phyloP scores from a whole-genome alignment of 2,329 filamentous ascomycete species.

The Talaromyces atroroseus region DNA sequence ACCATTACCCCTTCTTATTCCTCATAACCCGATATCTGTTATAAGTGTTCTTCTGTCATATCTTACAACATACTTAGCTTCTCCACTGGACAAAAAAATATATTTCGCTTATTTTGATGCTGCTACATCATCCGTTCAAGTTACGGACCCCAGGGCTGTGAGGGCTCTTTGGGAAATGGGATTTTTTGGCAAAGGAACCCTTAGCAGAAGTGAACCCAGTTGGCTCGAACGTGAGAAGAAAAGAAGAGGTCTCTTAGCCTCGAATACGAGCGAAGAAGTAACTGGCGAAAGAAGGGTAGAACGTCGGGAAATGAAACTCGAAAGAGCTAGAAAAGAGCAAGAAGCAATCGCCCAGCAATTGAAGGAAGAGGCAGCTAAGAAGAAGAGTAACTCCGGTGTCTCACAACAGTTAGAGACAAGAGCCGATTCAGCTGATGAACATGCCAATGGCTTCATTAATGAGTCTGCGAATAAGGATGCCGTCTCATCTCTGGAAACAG shows the following conservation, averaged over 20 bases:
- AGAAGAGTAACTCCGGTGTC: slow-evolving; percentile 21
- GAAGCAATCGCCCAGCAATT: slow-evolving; percentile 73
- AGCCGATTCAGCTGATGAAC: slow-evolving; percentile 11
- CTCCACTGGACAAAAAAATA: slow-evolving; percentile 54
- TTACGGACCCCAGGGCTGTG: slow-evolving; percentile 70
- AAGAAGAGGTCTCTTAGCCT: slow-evolving; percentile 58
- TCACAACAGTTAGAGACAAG: slow-evolving; percentile 6
- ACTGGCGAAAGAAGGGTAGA: slow-evolving; percentile 74
- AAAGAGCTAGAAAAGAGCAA: slow-evolving; percentile 80
- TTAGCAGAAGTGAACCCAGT: slow-evolving; percentile 90
- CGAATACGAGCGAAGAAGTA: slow-evolving; percentile 72
- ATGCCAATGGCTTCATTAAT: slow-evolving; percentile 1
- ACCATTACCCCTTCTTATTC: slow-evolving; percentile 81
- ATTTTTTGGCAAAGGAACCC: slow-evolving; percentile 90
- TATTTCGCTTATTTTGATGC: slow-evolving; percentile 76
- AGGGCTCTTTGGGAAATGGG: slow-evolving; percentile 90
- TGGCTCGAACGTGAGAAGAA: slow-evolving; percentile 83
- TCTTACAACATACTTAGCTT: slow-evolving; percentile 61
- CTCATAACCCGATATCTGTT: slow-evolving; percentile 85
- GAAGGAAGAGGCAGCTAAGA: slow-evolving; percentile 45
- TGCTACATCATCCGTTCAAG: slow-evolving; percentile 74
- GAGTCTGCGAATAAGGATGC: slow-evolving; percentile 10
- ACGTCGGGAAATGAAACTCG: slow-evolving; percentile 78
- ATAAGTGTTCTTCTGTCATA: slow-evolving; percentile 74
- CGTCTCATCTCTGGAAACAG: background rate